These are phyloP conservation scores for Aspergillus texensis DNA, from an alignment of 2,329 filamentous ascomycete species.

Conservation along the genomic window DNA sequence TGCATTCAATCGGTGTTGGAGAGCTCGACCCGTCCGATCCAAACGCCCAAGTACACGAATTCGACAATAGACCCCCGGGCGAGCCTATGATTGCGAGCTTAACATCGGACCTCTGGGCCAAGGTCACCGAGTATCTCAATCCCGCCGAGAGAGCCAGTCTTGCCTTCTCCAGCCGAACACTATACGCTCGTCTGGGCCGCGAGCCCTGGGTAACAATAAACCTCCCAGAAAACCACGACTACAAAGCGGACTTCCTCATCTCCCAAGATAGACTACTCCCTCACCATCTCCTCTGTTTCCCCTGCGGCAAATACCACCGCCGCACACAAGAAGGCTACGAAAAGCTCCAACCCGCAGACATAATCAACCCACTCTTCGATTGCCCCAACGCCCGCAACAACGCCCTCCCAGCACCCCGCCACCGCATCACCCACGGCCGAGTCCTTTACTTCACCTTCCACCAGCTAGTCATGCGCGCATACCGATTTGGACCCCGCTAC, in stretches of 20 bases:
- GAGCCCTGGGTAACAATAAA: constrained; percentile 44
- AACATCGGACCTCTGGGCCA: constrained; percentile 49
- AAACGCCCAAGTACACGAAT: constrained; percentile 12
- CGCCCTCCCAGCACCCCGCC: constrained; percentile 51
- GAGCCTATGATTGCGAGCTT: constrained; percentile 51
- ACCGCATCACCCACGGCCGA: constrained; percentile 57
- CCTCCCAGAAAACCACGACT: constrained; percentile 46
- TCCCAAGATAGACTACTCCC: constrained; percentile 56
- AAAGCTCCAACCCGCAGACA: constrained; percentile 54
- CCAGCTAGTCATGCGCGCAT: constrained; percentile 57
- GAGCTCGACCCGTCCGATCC: constrained; percentile 25
- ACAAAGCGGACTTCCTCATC: constrained; percentile 55
- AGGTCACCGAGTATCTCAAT: constrained; percentile 45
- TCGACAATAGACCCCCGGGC: constrained; percentile 33
- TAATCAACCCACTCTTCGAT: constrained; percentile 59
- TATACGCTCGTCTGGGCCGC: constrained; percentile 48
- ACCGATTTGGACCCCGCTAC: constrained; percentile 50
- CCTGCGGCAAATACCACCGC: constrained; percentile 58
- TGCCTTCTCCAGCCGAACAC: constrained; percentile 51
- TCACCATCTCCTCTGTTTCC: constrained; percentile 61
- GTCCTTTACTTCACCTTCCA: constrained; percentile 61
- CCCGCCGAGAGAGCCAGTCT: constrained; percentile 54
- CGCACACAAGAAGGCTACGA: constrained; percentile 58
- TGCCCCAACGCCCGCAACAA: constrained; percentile 58
- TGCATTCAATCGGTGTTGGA: constrained; percentile 40